These are phyloP conservation scores for Sphenostylis stenocarpa DNA, from an alignment of 306 rosid genomes.

Conservation along the genomic window DNA sequence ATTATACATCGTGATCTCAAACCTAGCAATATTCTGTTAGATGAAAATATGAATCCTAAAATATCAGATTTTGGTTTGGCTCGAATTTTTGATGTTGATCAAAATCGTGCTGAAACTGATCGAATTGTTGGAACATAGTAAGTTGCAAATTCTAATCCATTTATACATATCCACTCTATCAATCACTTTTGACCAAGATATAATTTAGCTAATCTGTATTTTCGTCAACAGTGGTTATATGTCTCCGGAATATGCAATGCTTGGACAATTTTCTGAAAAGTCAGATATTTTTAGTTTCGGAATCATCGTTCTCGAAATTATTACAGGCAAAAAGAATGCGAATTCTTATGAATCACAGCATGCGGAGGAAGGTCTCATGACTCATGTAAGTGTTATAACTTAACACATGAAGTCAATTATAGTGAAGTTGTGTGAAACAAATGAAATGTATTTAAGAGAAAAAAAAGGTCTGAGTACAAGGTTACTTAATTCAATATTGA, in stretches of 20 bases:
- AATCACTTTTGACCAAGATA: neutral
- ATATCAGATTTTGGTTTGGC: neutral
- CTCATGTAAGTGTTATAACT: slow-evolving; percentile 30
- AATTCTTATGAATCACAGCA: neutral
- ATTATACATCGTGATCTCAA: neutral
- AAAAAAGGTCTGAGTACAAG: too few species aligned
- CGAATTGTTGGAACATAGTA: neutral
- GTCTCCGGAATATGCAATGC: neutral
- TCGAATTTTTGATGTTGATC: neutral
- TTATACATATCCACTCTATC: neutral
- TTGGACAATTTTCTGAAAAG: neutral
- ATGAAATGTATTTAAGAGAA: too few species aligned
- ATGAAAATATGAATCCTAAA: neutral
- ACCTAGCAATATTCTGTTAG: neutral
- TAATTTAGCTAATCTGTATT: neutral
- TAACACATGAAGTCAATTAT: neutral
- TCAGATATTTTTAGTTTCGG: neutral
- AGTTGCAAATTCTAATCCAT: neutral
- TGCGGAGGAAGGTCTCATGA: neutral
- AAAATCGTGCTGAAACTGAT: neutral
- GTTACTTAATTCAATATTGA: neutral
- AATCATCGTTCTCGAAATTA: neutral
- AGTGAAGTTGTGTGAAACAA: too few species aligned
- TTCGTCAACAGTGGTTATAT: neutral
- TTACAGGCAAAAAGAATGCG: neutral